A percentile compares a stretch with the other conserved stretches of the same genome.
Conservation (phyloP, 1,284 basidiomycete species). For the Trichosporon ovoides region DNA sequence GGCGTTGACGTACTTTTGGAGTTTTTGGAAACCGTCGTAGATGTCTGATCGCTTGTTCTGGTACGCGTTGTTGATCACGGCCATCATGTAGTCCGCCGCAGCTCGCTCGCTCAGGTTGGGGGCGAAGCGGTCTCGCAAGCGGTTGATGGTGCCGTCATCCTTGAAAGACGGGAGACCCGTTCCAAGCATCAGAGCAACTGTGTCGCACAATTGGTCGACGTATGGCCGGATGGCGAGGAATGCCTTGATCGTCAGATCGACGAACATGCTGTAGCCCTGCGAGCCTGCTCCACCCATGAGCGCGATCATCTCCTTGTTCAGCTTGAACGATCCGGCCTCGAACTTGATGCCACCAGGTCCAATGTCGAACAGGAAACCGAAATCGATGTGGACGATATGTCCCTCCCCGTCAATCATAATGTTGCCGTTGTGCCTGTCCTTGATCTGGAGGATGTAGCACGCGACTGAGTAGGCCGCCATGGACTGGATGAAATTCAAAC, state of each 20-base stretch:
- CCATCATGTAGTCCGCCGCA: constrained; percentile 88
- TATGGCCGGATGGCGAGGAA: constrained; percentile 92
- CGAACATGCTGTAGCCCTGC: constrained; percentile 89
- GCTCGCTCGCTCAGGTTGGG: constrained; percentile 77
- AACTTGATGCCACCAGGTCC: constrained; percentile 76
- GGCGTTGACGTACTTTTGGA: constrained; percentile 41
- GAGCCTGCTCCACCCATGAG: constrained; percentile 94
- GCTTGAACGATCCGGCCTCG: constrained; percentile 94
- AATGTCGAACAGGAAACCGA: constrained; percentile 98
- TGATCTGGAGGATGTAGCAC: constrained; percentile 95
- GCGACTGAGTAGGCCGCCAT: constrained; percentile 99
- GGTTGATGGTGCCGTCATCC: constrained; percentile 81
- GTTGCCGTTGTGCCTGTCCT: constrained; percentile 97
- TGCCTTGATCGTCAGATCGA: constrained; percentile 88
- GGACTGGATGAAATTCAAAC: constrained; percentile 94
- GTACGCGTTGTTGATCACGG: constrained; percentile 82
- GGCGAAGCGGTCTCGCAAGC: constrained; percentile 81
- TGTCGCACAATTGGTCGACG: constrained; percentile 79
- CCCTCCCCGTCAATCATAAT: constrained; percentile 99
- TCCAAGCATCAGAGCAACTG: constrained; percentile 88
- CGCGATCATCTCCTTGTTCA: constrained; percentile 95
- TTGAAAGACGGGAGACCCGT: constrained; percentile 95
- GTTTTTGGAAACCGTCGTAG: constrained; percentile 72
- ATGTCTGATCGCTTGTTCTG: constrained; percentile 87
- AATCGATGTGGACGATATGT: constrained; percentile 90